Percentiles rank a stretch among this genome's conserved stretches.
Evolutionary conservation across 495 filamentous ascomycete species (phyloP).

Genomic region (Glarea lozoyensis): DNA sequence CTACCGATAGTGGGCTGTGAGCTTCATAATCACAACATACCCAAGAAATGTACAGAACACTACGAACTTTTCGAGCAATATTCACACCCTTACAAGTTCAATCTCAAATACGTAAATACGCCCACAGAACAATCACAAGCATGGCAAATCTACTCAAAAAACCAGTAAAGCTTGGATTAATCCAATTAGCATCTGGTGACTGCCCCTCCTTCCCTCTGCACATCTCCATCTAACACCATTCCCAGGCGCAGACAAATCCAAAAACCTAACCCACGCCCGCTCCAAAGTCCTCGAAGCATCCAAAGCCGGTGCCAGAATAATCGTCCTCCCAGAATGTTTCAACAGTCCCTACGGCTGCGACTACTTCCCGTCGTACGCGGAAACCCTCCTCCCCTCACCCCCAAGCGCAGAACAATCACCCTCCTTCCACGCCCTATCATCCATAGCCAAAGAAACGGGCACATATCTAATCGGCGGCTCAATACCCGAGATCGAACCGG

Average conservation of each 20-base stretch:
- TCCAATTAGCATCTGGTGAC: conserved; percentile 67
- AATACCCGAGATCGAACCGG: conserved; percentile 67
- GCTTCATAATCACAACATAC: background rate
- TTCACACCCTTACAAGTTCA: background rate
- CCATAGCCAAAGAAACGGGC: conserved; percentile 65
- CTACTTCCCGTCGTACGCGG: conserved; percentile 87
- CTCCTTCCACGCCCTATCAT: conserved; percentile 74
- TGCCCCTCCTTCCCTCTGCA: background rate
- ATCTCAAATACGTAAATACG: background rate
- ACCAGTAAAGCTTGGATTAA: conserved; percentile 70
- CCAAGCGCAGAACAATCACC: conserved; percentile 62
- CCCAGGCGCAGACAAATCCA: conserved; percentile 67
- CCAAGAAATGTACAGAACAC: background rate
- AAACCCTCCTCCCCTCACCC: conserved; percentile 72
- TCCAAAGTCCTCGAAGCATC: conserved; percentile 78
- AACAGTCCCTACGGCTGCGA: conserved; percentile 93
- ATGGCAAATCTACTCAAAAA: conserved; percentile 57
- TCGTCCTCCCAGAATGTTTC: conserved; percentile 82
- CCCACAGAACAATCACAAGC: conserved; percentile 4
- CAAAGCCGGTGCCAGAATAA: conserved; percentile 59
- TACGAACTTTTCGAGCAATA: background rate
- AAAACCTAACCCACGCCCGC: conserved; percentile 75
- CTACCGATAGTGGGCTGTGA: background rate
- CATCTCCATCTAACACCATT: background rate
- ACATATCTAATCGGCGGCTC: conserved; percentile 84